Evolutionary conservation across 2,329 filamentous ascomycete genomes (phyloP).

Genomic region (Rhynchosporium secalis): DNA sequence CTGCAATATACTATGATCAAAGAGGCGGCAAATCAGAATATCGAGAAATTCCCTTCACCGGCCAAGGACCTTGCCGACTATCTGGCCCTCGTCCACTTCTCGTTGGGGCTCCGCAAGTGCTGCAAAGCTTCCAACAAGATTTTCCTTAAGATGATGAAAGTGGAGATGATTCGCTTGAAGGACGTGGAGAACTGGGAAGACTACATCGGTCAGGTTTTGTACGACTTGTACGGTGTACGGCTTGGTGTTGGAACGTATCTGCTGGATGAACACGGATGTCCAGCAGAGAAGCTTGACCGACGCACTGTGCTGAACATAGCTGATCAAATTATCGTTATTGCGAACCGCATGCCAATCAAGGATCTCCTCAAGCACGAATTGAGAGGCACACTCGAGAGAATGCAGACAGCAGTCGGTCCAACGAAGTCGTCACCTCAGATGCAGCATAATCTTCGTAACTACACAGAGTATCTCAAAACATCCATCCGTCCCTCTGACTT

Average conservation of each 20-base stretch:
- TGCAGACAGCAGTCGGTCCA: constrained; percentile 81
- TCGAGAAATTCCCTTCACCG: constrained; percentile 61
- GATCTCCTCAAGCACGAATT: constrained; percentile 90
- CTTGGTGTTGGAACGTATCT: constrained; percentile 67
- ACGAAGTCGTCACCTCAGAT: constrained; percentile 78
- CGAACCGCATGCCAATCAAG: constrained; percentile 81
- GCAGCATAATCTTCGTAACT: constrained; percentile 82
- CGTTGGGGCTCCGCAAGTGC: constrained; percentile 78
- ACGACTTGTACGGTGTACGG: constrained; percentile 79
- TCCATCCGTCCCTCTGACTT: constrained; percentile 80
- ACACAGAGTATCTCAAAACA: constrained; percentile 77
- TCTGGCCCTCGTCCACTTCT: constrained; percentile 78
- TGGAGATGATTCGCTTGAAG: constrained; percentile 76
- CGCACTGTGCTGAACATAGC: constrained; percentile 78
- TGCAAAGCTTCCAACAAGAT: constrained; percentile 85
- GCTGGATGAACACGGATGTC: constrained; percentile 77
- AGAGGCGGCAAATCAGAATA: constrained; percentile 69
- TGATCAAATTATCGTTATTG: constrained; percentile 79
- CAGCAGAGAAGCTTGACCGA: constrained; percentile 74
- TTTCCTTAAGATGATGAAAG: constrained; percentile 85
- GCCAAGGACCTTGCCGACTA: constrained; percentile 76
- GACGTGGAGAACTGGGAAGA: constrained; percentile 80
- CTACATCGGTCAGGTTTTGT: constrained; percentile 82
- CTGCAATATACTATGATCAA: constrained; percentile 80
- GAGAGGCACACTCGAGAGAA: constrained; percentile 86